Evolutionary conservation across 495 filamentous ascomycete species (phyloP), one percentile per base, ranked within the genome.

Genomic region (Annulohypoxylon bovei): DNA sequence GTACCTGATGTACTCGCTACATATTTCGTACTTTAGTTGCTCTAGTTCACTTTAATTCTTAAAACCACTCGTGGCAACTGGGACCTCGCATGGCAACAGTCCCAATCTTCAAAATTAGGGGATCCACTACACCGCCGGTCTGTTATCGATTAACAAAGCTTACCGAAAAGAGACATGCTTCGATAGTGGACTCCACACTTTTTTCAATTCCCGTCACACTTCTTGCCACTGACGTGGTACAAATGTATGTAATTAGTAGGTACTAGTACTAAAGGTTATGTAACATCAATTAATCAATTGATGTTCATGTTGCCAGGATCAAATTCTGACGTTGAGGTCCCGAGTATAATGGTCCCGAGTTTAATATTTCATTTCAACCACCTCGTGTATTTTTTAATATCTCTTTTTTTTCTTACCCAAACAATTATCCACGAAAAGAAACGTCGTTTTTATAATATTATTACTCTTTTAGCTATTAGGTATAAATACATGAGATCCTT

Each of bases 31-130:
- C n/a, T 20, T 18, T 42, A 42, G 39, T 42, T 44, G 9, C 6
- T 9, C 32, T 25, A 56, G 16, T 39, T 12, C n/a, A 23, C 50
- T 22, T 27, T 56, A 56, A 33, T 52, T 16, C 20, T 39, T 11
- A 37, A 25, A 27, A 14, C 11, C 14, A 50, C n/a, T n/a, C n/a
- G n/a, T n/a, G n/a, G n/a, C n/a, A n/a, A n/a, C 40, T 46, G 20
- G 25, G 3, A 30, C n/a, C 25, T 52, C 11, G 12, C 27, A 55
- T 33, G 52, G 52, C 16, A 30, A 25, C 60, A 44, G 50, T 56
- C n/a, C 35, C 52, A 70, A 70, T 60, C 53, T 33, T n/a, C 22
- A 54, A 71, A 62, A 62, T 71, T 66, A 66, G 28, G 50, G 56
- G 62, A 44, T 16, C 68, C 68, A 71, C 50, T 33, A 49, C 27